Evolutionary conservation across 2,329 filamentous ascomycete genomes (phyloP).

Genomic region (Sarocladium brachiariae): DNA sequence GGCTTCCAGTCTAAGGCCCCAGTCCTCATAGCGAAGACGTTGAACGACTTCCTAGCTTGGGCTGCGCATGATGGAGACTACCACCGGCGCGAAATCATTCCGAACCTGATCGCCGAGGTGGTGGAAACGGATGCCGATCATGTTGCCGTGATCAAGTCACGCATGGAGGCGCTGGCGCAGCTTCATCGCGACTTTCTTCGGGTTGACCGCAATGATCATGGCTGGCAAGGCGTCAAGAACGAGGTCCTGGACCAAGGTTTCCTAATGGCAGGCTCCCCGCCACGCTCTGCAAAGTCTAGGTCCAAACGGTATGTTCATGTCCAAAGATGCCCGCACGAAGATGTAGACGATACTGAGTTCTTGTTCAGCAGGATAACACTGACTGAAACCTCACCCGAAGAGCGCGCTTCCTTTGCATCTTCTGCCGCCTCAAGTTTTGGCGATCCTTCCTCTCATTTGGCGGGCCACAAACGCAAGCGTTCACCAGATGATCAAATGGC

Average conservation of each 20-base stretch:
- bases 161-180: constrained; percentile 28
- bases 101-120: constrained; percentile 32
- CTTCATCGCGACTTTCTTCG: constrained; percentile 30
- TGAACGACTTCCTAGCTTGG: constrained; percentile 32
- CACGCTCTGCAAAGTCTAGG: not conserved
- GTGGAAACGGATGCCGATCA: constrained; percentile 24
- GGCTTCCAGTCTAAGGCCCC: constrained; percentile 15
- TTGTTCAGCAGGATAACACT: not conserved
- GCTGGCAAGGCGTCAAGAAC: constrained; percentile 24
- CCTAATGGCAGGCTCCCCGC: not conserved
- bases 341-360: constrained; percentile 8
- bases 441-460: not conserved
- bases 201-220: constrained; percentile 19
- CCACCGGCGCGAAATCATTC: constrained; percentile 24
- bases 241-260: constrained; percentile 1
- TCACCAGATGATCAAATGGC: not conserved
- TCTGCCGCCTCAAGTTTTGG: not conserved
- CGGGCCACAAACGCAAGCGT: constrained; percentile 1
- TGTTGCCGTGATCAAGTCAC: constrained; percentile 28
- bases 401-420: not conserved
- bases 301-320: not conserved
- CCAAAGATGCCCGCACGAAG: not conserved
- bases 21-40: constrained; percentile 24
- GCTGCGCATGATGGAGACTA: constrained; percentile 34
- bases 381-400: not conserved